A percentile compares a stretch with the other conserved stretches of the same genome.
These are phyloP conservation scores for Pseudopithomyces maydicus DNA, from an alignment of 2,329 filamentous ascomycete species.

Conservation along the genomic window DNA sequence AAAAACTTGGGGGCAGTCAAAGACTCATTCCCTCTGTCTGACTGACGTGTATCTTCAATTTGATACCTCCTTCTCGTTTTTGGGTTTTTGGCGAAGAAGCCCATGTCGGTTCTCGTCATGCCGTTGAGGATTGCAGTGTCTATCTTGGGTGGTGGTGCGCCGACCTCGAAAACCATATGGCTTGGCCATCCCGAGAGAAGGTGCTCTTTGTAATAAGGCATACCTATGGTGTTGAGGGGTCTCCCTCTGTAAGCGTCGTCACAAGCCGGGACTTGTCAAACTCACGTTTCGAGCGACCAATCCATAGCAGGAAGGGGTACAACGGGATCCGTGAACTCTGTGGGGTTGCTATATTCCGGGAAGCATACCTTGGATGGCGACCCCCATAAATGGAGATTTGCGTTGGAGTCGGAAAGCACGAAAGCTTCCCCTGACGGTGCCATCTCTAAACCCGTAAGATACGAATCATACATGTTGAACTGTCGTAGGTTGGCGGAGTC, in stretches of 20 bases:
- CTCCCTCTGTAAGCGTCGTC: conserved; percentile 47
- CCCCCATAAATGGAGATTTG: conserved; percentile 84
- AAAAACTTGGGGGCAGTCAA: conserved; percentile 86
- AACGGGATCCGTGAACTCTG: conserved; percentile 71
- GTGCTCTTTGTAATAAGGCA: conserved; percentile 90
- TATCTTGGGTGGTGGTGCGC: conserved; percentile 76
- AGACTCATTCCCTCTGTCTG: conserved; percentile 63
- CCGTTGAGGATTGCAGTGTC: conserved; percentile 72
- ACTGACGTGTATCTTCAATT: conserved; percentile 73
- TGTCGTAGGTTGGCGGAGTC: conserved; percentile 86
- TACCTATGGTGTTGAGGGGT: conserved; percentile 82
- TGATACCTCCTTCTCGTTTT: conserved; percentile 79
- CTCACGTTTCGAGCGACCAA: conserved; percentile 73
- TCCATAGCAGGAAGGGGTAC: conserved; percentile 66
- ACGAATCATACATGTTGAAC: conserved; percentile 73
- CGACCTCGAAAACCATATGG: conserved; percentile 82
- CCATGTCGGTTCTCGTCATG: conserved; percentile 74
- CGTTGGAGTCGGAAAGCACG: conserved; percentile 78
- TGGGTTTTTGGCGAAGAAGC: conserved; percentile 78
- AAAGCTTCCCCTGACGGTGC: conserved; percentile 87
- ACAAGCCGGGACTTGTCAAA: neutral
- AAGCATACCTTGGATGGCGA: conserved; percentile 85
- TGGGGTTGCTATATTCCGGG: conserved; percentile 77
- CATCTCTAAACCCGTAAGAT: conserved; percentile 81
- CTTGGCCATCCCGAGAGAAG: conserved; percentile 90